These are phyloP conservation scores for Lepidium campestre DNA, from an alignment of 441 rosid genomes.

Conservation along the genomic window DNA sequence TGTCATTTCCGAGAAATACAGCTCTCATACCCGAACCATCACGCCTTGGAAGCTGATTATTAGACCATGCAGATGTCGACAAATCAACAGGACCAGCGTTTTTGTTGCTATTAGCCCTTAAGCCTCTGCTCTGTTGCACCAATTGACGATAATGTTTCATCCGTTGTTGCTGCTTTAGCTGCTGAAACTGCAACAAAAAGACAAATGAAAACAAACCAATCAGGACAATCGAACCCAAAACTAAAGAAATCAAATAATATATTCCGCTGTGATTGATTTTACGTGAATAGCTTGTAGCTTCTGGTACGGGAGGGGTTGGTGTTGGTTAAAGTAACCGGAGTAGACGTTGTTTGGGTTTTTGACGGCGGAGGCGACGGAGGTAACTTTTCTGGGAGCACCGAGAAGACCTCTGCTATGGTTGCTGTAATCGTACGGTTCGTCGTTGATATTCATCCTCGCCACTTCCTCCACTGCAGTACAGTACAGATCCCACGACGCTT, in stretches of 20 bases:
- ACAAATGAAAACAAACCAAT: not conserved
- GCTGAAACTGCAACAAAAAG: conserved; percentile 38
- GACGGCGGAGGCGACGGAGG: conserved; percentile 22
- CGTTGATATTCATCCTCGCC: conserved; percentile 37
- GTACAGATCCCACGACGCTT: conserved; percentile 55
- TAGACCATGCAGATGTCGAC: conserved; percentile 55
- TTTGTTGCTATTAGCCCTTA: conserved; percentile 6
- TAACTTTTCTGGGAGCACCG: conserved; percentile 28
- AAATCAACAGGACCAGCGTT: conserved; percentile 13
- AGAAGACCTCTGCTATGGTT: conserved; percentile 26
- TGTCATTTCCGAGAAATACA: conserved; percentile 42
- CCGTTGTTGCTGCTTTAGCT: conserved; percentile 47
- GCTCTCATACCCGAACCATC: conserved; percentile 50
- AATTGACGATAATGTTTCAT: conserved; percentile 36
- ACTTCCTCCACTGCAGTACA: conserved; percentile 56
- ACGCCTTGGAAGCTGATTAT: conserved; percentile 32
- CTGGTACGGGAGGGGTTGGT: conserved; percentile 42
- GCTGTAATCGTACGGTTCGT: conserved; percentile 21
- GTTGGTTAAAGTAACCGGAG: conserved; percentile 16
- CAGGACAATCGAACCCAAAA: not conserved
- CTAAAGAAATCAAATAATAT: not conserved
- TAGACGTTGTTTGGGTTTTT: conserved; percentile 19
- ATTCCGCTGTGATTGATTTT: not conserved
- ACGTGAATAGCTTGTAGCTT: conserved; percentile 57
- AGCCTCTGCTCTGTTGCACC: conserved; percentile 25